Evolutionary conservation across 1,139 yeast species (phyloP).

Genomic region (Debaryomycetaceae sp.): DNA sequence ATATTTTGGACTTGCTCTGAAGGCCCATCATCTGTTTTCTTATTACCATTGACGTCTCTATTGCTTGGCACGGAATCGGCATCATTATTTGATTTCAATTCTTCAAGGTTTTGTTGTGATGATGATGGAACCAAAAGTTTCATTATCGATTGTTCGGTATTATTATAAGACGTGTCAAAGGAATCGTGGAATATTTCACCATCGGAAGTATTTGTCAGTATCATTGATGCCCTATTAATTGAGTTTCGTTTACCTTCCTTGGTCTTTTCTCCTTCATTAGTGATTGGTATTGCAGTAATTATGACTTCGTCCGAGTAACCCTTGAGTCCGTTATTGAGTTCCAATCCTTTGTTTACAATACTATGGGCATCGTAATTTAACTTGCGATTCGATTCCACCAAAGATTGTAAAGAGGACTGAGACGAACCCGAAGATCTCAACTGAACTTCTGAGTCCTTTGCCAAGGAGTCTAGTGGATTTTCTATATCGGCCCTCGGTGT

Average conservation of each 20-base stretch:
- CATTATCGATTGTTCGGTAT: conserved; percentile 44
- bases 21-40: conserved; percentile 1
- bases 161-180: conserved; percentile 37
- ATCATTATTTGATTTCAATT: too few relatives aligned
- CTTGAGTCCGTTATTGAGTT: conserved; percentile 43
- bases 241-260: conserved; percentile 3
- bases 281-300: conserved; percentile 28
- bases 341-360: conserved; percentile 26
- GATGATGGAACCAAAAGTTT: conserved; percentile 9
- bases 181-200: conserved; percentile 29
- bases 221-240: not conserved
- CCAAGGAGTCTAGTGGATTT: conserved; percentile 34
- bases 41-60: not conserved
- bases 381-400: conserved; percentile 33
- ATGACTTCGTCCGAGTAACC: conserved; percentile 42
- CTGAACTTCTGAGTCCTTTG: conserved; percentile 26
- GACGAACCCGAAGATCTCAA: conserved; percentile 41
- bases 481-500: conserved; percentile 19
- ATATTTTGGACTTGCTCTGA: conserved; percentile 3
- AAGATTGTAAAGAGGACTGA: conserved; percentile 43
- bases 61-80: conserved; percentile 23
- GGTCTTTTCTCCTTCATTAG: conserved; percentile 2
- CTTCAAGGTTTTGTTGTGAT: not conserved
- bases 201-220: conserved; percentile 11
- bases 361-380: conserved; percentile 24